Percentiles rank a stretch among this genome's conserved stretches.
phyloP scores from a whole-genome alignment of 176 grass and related monocot species.

The Sorghum bicolor region DNA sequence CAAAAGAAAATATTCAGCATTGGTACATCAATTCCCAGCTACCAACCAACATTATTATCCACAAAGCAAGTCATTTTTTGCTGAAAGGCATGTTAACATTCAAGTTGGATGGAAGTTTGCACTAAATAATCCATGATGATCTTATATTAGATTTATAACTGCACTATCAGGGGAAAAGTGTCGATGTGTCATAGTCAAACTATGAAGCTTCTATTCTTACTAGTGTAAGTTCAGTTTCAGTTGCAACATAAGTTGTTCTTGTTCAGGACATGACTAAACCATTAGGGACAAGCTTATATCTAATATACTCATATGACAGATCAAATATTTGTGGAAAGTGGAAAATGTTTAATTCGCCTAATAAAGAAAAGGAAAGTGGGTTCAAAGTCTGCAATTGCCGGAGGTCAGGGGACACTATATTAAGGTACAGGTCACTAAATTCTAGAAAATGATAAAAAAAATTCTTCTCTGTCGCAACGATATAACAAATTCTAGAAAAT shows the following conservation, averaged over 20 bases:
- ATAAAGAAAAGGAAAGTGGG: constrained; percentile 1
- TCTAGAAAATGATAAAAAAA: constrained; percentile 1
- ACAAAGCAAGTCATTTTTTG: background rate
- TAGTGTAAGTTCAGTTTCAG: background rate
- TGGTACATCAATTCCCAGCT: background rate
- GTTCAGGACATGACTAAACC: constrained; percentile 17
- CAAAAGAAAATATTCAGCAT: background rate
- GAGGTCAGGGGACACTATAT: background rate
- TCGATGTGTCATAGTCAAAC: background rate
- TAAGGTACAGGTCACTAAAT: background rate
- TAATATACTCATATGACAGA: background rate
- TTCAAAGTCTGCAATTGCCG: background rate
- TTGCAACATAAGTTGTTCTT: background rate
- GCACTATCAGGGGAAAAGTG: background rate
- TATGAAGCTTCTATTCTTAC: constrained; percentile 2
- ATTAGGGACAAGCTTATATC: background rate
- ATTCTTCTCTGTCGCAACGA: background rate
- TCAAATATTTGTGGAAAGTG: background rate
- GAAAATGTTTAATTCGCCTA: background rate
- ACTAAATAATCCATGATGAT: background rate
- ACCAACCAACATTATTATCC: background rate
- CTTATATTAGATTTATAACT: constrained; percentile 12
- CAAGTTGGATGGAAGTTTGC: background rate
- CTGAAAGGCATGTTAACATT: background rate
- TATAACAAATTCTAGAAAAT: background rate